Evolutionary conservation across 441 rosid species (phyloP).

Genomic region (Biscutella laevigata): DNA sequence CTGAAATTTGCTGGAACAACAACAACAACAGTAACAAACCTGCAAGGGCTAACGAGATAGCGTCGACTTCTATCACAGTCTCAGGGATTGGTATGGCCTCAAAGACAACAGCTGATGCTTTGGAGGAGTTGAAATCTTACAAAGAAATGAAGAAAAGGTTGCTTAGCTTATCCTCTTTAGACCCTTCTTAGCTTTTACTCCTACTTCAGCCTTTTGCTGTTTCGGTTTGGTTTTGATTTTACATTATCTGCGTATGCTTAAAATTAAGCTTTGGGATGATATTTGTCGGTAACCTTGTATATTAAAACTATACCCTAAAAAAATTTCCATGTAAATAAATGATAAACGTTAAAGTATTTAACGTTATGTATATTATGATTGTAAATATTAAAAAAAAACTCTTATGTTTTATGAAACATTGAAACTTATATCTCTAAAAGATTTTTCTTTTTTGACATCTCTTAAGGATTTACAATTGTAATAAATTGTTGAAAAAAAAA

Average conservation of each 20-base stretch:
- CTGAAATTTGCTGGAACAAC: conserved; percentile 31
- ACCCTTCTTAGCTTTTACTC: background rate
- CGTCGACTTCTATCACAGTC: conserved; percentile 18
- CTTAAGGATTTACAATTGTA: no score
- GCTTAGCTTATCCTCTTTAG: conserved; percentile 33
- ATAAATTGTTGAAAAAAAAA: no score
- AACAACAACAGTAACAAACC: conserved; percentile 16
- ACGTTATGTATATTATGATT: background rate
- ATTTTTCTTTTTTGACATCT: no score
- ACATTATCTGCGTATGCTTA: background rate
- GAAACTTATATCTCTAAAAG: no score
- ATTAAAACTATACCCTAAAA: background rate
- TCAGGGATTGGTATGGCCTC: conserved; percentile 24
- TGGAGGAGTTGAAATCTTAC: conserved; percentile 72
- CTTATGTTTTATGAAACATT: no score
- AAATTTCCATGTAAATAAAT: background rate
- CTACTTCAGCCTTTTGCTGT: conserved; percentile 11
- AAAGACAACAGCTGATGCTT: conserved; percentile 82
- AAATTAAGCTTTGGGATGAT: conserved; percentile 1
- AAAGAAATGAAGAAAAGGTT: conserved; percentile 52
- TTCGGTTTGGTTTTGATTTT: background rate
- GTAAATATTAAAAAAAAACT: no score
- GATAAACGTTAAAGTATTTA: no score
- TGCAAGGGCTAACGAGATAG: background rate
- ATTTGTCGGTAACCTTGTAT: background rate